A percentile compares a stretch with the other conserved stretches of the same genome.
phyloP scores from a whole-genome alignment of 2,329 filamentous ascomycete species.

The Hansfordia pulvinata region DNA sequence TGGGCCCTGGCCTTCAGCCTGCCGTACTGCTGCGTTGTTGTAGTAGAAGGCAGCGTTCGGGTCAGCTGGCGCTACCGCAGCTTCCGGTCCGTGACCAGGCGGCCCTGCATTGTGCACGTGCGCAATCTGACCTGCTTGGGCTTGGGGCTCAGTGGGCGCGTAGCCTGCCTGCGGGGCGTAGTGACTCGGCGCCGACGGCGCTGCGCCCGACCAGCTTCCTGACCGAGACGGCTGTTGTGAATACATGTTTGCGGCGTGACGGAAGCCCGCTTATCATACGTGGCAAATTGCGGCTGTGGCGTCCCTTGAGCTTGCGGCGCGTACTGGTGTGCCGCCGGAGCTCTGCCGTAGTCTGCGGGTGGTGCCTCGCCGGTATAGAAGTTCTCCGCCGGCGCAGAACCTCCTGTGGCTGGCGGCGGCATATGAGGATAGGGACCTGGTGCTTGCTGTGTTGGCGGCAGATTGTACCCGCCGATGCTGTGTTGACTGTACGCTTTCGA shows the following conservation, averaged over 20 bases:
- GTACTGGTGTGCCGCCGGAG: constrained; percentile 38
- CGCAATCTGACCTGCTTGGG: constrained; percentile 14
- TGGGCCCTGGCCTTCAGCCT: constrained; percentile 20
- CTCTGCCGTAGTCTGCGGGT: constrained; percentile 29
- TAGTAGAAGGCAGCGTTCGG: constrained; percentile 47
- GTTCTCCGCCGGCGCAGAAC: constrained; percentile 51
- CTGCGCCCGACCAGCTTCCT: constrained; percentile 35
- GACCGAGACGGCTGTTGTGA: constrained; percentile 30
- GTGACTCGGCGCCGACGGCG: constrained; percentile 22
- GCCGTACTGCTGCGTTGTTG: constrained; percentile 20
- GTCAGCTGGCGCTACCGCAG: constrained; percentile 27
- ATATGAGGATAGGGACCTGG: constrained; percentile 61
- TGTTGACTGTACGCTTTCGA: constrained; percentile 87
- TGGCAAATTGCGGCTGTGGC: constrained; percentile 26
- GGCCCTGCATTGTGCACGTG: constrained; percentile 14
- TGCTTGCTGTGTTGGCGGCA: constrained; percentile 36
- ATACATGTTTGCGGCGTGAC: constrained; percentile 22
- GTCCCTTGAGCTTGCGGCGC: constrained; percentile 29
- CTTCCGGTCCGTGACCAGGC: constrained; percentile 14
- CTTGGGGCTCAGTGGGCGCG: constrained; percentile 16
- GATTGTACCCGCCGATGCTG: constrained; percentile 49
- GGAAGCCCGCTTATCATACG: constrained; percentile 28
- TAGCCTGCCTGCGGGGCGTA: constrained; percentile 21
- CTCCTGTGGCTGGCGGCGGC: constrained; percentile 33
- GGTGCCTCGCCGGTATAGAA: constrained; percentile 63